phyloP scores from a whole-genome alignment of 352 stramenopile genomes.

The Globisporangium parvum region DNA sequence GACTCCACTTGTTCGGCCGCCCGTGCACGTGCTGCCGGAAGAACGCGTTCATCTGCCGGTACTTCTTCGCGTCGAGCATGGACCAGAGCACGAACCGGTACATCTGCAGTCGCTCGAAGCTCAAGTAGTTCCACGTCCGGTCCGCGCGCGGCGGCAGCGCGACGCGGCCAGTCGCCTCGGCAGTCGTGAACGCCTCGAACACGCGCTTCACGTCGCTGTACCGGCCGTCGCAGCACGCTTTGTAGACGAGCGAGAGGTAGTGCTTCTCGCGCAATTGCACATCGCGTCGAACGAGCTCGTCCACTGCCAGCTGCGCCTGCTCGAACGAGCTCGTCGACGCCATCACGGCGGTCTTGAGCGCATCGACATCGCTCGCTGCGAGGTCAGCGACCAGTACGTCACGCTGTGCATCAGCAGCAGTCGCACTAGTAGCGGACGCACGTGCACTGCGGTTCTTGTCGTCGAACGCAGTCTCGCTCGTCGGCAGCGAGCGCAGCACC shows the following conservation, averaged over 20 bases:
- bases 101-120: conserved; percentile 46
- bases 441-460: background rate
- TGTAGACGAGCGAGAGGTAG: conserved; percentile 61
- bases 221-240: conserved; percentile 34
- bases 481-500: no score
- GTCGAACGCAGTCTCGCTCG: background rate
- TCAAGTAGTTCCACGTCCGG: conserved; percentile 36
- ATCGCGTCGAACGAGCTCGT: conserved; percentile 12
- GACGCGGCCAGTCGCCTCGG: conserved; percentile 26
- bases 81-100: conserved; percentile 60
- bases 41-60: conserved; percentile 27
- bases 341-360: conserved; percentile 9
- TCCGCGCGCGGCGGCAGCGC: conserved; percentile 11
- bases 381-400: background rate
- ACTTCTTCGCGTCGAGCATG: conserved; percentile 29
- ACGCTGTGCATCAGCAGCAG: background rate
- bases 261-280: conserved; percentile 26
- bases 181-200: conserved; percentile 34
- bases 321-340: background rate
- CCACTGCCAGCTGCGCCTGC: background rate
- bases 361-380: background rate
- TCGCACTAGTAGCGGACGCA: no score
- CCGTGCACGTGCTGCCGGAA: conserved; percentile 39
- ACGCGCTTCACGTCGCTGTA: conserved; percentile 24
- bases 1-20: conserved; percentile 30